Conservation (phyloP, 495 filamentous ascomycete genomes). For the Penicillium maclennaniae region DNA sequence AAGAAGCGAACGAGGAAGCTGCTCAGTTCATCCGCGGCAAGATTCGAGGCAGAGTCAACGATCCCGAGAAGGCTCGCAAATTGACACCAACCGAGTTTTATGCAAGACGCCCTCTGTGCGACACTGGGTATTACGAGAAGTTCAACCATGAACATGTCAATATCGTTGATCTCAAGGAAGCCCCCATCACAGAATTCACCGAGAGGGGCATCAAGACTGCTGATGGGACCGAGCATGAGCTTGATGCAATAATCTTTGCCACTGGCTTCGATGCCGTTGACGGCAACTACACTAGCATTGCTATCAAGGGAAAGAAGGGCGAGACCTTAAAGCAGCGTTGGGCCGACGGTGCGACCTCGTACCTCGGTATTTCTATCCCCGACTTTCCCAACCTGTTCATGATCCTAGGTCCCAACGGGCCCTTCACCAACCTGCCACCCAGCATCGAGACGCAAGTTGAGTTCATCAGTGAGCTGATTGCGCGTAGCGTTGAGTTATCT, state of each 20-base stretch:
- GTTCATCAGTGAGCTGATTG: no score
- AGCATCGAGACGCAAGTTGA: no score
- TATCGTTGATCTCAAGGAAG: constrained; percentile 44
- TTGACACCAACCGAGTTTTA: constrained; percentile 51
- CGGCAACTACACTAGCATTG: constrained; percentile 27
- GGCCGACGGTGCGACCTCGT: constrained; percentile 19
- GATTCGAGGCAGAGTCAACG: constrained; percentile 41
- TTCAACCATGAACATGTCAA: constrained; percentile 47
- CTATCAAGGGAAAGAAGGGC: constrained; percentile 21
- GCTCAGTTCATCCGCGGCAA: no score
- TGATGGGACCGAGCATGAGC: constrained; percentile 12
- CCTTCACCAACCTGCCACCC: constrained; percentile 9
- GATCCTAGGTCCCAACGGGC: constrained; percentile 10
- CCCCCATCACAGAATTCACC: constrained; percentile 30
- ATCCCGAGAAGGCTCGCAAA: constrained; percentile 43
- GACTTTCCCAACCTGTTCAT: constrained; percentile 13
- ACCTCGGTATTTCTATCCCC: constrained; percentile 3
- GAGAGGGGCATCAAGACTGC: constrained; percentile 30
- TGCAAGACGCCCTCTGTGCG: constrained; percentile 46
- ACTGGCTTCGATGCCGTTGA: constrained; percentile 37
- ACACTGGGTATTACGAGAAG: constrained; percentile 51
- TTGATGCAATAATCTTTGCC: constrained; percentile 41
- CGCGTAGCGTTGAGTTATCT: no score
- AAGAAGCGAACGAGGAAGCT: no score
- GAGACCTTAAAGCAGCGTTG: constrained; percentile 19